These are phyloP conservation scores for Pyracantha coccinea DNA, from an alignment of 331 rosid genomes.

Conservation along the genomic window DNA sequence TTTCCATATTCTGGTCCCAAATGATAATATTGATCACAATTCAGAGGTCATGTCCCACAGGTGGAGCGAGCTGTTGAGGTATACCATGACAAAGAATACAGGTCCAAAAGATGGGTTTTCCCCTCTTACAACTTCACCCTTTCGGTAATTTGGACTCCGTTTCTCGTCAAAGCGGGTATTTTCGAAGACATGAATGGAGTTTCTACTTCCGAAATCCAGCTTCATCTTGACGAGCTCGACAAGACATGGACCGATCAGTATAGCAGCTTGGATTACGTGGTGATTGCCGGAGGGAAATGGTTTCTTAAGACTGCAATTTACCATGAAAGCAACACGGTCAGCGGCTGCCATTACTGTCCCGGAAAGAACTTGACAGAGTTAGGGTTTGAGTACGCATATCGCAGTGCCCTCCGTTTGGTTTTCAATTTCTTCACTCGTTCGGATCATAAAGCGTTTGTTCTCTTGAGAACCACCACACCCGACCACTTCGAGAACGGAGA, in stretches of 20 bases:
- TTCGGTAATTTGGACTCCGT: slow-evolving; percentile 81
- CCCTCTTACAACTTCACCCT: slow-evolving; percentile 73
- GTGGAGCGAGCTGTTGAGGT: slow-evolving; percentile 68
- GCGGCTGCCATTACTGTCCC: slow-evolving; percentile 66
- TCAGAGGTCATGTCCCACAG: slow-evolving; percentile 38
- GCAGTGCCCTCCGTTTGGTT: slow-evolving; percentile 32
- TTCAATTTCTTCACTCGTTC: slow-evolving; percentile 33
- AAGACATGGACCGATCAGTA: slow-evolving; percentile 49
- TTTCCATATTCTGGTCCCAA: slow-evolving; percentile 7
- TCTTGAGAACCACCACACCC: slow-evolving; percentile 72
- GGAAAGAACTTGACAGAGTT: slow-evolving; percentile 68
- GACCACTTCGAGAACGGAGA: slow-evolving; percentile 92
- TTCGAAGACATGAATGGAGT: slow-evolving; percentile 71
- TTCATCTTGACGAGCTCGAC: slow-evolving; percentile 53
- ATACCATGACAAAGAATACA: slow-evolving; percentile 78
- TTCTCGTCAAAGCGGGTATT: slow-evolving; percentile 59
- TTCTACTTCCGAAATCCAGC: slow-evolving; percentile 61
- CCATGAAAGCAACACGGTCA: slow-evolving; percentile 39
- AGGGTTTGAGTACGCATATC: slow-evolving; percentile 59
- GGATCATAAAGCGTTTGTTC: slow-evolving; percentile 39
- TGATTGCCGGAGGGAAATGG: slow-evolving; percentile 82
- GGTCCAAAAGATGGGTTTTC: slow-evolving; percentile 74
- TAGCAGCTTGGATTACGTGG: slow-evolving; percentile 34
- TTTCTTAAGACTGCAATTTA: slow-evolving; percentile 66
- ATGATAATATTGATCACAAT: slow-evolving; percentile 15